phyloP scores from a whole-genome alignment of 2,329 filamentous ascomycete species.

The Rhytidhysteron rufulum region DNA sequence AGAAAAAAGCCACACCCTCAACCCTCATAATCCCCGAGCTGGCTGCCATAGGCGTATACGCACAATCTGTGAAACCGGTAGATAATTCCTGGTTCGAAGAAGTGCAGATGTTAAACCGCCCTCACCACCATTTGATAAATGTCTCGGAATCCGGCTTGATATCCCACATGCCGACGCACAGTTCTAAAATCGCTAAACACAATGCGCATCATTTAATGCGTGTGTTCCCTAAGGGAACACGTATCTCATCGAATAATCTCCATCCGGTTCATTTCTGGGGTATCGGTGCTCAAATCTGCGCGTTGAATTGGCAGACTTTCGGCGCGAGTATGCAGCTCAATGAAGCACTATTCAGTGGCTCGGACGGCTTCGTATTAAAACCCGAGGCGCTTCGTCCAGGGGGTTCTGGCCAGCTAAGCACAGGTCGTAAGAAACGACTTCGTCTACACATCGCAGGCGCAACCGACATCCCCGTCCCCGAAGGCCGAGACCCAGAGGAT shows the following conservation, averaged over 20 bases:
- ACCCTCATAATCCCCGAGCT: conserved; percentile 61
- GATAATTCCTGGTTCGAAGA: conserved; percentile 64
- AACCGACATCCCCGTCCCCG: conserved; percentile 56
- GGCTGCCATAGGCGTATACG: conserved; percentile 63
- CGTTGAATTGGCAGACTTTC: conserved; percentile 68
- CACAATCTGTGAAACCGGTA: conserved; percentile 64
- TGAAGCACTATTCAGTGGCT: conserved; percentile 63
- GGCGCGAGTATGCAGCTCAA: conserved; percentile 64
- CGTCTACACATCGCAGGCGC: conserved; percentile 60
- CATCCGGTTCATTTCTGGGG: conserved; percentile 63
- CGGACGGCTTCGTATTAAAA: conserved; percentile 64
- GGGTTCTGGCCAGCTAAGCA: conserved; percentile 49
- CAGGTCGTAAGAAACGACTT: conserved; percentile 47
- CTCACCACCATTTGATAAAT: conserved; percentile 62
- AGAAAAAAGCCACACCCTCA: conserved; percentile 45
- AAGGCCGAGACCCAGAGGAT: conserved; percentile 45
- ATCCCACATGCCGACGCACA: too few relatives aligned
- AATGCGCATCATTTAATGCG: too few relatives aligned
- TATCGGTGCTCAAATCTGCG: conserved; percentile 65
- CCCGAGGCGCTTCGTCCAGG: conserved; percentile 56
- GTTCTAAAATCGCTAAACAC: too few relatives aligned
- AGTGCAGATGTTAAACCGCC: conserved; percentile 44
- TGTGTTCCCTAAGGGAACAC: too few relatives aligned
- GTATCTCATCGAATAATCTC: too few relatives aligned
- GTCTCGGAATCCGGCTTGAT: too few relatives aligned